Evolutionary conservation across 2,329 filamentous ascomycete genomes (phyloP).

Genomic region (Annulohypoxylon truncatum): DNA sequence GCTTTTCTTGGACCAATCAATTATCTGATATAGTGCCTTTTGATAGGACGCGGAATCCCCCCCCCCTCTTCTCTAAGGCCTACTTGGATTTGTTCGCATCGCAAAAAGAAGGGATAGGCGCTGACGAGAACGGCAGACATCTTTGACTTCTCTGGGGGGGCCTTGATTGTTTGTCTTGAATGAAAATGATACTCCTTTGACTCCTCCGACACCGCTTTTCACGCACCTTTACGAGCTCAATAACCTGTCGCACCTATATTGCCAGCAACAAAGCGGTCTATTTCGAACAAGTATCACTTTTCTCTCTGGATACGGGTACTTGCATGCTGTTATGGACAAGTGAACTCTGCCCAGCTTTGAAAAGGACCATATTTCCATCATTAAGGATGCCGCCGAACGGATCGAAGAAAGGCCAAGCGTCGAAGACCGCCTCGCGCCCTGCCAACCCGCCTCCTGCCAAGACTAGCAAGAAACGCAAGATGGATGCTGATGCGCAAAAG

Average conservation of each 20-base stretch:
- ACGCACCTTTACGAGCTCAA: slow-evolving; percentile 31
- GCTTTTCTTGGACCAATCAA: neutral
- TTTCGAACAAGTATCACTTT: slow-evolving; percentile 42
- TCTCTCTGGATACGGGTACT: slow-evolving; percentile 28
- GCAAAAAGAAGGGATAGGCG: slow-evolving; percentile 30
- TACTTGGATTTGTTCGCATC: slow-evolving; percentile 38
- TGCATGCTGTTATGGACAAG: slow-evolving; percentile 44
- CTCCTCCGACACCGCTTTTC: slow-evolving; percentile 35
- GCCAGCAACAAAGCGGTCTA: slow-evolving; percentile 43
- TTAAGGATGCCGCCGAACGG: slow-evolving; percentile 43
- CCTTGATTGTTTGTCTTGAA: slow-evolving; percentile 25
- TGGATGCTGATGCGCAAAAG: slow-evolving; percentile 60
- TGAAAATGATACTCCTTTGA: slow-evolving; percentile 49
- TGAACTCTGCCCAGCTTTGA: slow-evolving; percentile 23
- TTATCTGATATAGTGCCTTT: neutral
- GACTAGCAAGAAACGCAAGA: slow-evolving; percentile 61
- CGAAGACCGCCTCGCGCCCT: slow-evolving; percentile 28
- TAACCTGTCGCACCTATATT: slow-evolving; percentile 23
- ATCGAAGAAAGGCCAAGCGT: slow-evolving; percentile 35
- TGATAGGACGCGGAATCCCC: slow-evolving; percentile 8
- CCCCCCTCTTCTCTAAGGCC: slow-evolving; percentile 35
- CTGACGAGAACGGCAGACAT: slow-evolving; percentile 45
- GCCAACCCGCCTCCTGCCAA: slow-evolving; percentile 29
- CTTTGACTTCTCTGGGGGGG: slow-evolving; percentile 38
- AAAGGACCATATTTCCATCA: slow-evolving; percentile 29